Base-by-base conservation (phyloP, 257 asterid species). In the Leonotis leonurus region DNA sequence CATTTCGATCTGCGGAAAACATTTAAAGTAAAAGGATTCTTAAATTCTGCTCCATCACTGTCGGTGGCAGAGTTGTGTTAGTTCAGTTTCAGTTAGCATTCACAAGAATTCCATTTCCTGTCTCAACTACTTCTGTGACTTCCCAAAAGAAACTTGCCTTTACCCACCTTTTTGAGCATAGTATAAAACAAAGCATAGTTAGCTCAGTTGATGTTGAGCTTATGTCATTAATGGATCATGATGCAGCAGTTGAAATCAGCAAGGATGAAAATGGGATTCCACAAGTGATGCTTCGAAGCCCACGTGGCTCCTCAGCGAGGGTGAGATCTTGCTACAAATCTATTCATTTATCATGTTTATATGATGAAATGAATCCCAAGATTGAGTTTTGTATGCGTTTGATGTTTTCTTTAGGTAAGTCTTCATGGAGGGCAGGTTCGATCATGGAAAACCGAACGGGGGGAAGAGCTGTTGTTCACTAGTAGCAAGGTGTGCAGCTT, bases 361-460 rank as follows among this genome's bases (percentile, higher is more conserved):
- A n/a, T n/a, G n/a, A n/a, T n/a, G n/a, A n/a, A 40, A 30, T 25
- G 11, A 43, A 21, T 25, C 12, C 33, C 21, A 56, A 63, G 8
- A 21, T 14, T 55, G 46, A 18, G 32, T 46, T 30, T 3, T 33
- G 21, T 8, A 27, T 27, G 6, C n/a, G 2, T 44, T 49, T 55
- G 24, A 32, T 39, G 1, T 10, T 24, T 74, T 52, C 85, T n/a
- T n/a, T n/a, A 90, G 97, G 75, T 90, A 36, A 90, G 96, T 76
- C 87, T 90, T 49, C 87, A 85, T 60, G 98, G 98, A 50, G 98
- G 96, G 32, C 98, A 88, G 79, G 95, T 90, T 61, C 95, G 89
- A 39, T 90, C 98, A 6, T 90, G 95, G 98, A 88, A 84, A 73
- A 82, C 70, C 5, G 94, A 82, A 56, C 60, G 67, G 3, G 89